phyloP scores from a whole-genome alignment of 768 basidiomycete genomes.

The Porpolomopsis calyptriformis region DNA sequence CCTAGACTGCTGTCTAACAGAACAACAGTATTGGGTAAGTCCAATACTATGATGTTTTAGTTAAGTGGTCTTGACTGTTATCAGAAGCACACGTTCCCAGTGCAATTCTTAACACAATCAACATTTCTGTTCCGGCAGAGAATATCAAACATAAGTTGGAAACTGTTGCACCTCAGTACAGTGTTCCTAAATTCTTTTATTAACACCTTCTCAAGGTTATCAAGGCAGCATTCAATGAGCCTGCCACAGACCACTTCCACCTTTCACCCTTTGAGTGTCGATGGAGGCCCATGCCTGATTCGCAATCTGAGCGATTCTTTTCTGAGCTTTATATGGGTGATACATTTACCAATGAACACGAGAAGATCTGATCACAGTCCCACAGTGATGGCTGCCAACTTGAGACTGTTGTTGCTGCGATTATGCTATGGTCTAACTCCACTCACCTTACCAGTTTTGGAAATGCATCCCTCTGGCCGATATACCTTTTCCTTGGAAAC shows the following conservation, averaged over 20 bases:
- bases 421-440: constrained; percentile 22
- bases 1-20: too few relatives aligned
- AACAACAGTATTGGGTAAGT: too few relatives aligned
- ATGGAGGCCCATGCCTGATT: constrained; percentile 6
- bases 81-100: too few relatives aligned
- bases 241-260: constrained; percentile 9
- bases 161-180: constrained; percentile 10
- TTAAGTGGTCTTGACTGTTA: too few relatives aligned
- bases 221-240: constrained; percentile 2
- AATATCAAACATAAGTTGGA: constrained; percentile 11
- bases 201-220: too few relatives aligned
- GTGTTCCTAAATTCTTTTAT: constrained; percentile 15
- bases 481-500: too few relatives aligned
- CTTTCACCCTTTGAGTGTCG: constrained; percentile 11
- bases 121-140: constrained; percentile 17
- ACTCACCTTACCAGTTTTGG: constrained; percentile 22
- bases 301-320: constrained; percentile 9
- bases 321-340: constrained; percentile 13
- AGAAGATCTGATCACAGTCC: not conserved
- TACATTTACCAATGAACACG: constrained; percentile 9
- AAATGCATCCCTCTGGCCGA: constrained; percentile 18
- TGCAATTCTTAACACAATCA: too few relatives aligned
- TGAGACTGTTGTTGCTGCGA: constrained; percentile 9
- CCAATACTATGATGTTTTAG: too few relatives aligned
- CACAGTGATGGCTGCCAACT: constrained; percentile 8